Conservation (phyloP, 495 filamentous ascomycete genomes). For the Aspergillus leporis region DNA sequence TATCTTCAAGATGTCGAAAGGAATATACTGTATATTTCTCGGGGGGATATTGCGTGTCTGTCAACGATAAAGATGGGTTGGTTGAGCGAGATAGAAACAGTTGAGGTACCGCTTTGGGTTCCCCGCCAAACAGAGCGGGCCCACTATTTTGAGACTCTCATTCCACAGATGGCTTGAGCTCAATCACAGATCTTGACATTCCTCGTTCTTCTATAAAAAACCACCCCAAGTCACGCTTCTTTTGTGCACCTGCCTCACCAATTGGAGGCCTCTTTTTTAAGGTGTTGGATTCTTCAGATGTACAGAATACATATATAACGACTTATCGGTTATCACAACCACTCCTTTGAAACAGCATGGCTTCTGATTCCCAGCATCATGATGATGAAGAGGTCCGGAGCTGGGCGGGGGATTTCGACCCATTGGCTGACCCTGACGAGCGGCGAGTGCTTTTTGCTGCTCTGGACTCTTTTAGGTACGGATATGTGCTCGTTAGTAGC, state of each 20-base stretch:
- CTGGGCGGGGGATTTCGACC: conserved; percentile 61
- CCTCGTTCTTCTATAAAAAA: not conserved
- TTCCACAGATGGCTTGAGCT: not conserved
- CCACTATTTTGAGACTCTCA: conserved; percentile 2
- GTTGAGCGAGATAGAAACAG: not conserved
- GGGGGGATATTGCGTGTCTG: not conserved
- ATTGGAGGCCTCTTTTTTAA: not conserved
- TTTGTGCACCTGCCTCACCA: not conserved
- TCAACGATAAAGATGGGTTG: not conserved
- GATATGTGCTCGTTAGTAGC: conserved; percentile 18
- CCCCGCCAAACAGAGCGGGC: conserved; percentile 25
- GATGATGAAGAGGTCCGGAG: conserved; percentile 30
- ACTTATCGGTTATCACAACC: not conserved
- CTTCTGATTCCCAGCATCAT: conserved; percentile 14
- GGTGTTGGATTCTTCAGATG: not conserved
- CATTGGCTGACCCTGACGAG: conserved; percentile 73
- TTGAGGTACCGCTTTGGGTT: conserved; percentile 12
- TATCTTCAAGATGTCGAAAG: not conserved
- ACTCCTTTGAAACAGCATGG: conserved; percentile 16
- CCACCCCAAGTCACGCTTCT: not conserved
- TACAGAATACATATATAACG: not conserved
- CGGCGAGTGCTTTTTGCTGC: conserved; percentile 70
- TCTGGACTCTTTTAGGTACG: conserved; percentile 84
- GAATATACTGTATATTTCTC: not conserved
- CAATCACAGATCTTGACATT: not conserved